Conservation (phyloP, 148 eudicot species). For the Rhododendron kiyosumense region DNA sequence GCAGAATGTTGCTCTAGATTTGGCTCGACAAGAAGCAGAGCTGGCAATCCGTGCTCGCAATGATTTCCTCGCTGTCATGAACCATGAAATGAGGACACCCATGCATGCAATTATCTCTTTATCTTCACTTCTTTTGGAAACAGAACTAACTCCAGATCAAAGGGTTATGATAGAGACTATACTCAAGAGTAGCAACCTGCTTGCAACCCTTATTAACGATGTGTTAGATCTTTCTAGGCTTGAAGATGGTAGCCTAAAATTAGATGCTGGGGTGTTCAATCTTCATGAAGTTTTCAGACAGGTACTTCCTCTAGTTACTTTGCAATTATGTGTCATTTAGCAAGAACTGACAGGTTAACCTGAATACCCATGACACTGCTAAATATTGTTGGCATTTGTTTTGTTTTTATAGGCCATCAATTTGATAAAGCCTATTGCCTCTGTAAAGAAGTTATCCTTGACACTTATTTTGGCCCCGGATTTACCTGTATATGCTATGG, state of each 20-base stretch:
- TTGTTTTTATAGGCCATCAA: slow-evolving; percentile 41
- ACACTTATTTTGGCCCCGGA: slow-evolving; percentile 59
- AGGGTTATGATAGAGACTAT: slow-evolving; percentile 73
- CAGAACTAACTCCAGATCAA: slow-evolving; percentile 77
- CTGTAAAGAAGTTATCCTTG: slow-evolving; percentile 69
- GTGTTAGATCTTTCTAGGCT: slow-evolving; percentile 86
- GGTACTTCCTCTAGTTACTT: slow-evolving; percentile 27
- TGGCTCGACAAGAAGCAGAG: slow-evolving; percentile 74
- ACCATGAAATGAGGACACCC: slow-evolving; percentile 91
- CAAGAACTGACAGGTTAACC: not conserved
- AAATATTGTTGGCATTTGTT: not conserved
- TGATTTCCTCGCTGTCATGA: slow-evolving; percentile 86
- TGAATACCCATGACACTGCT: not conserved
- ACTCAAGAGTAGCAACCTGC: slow-evolving; percentile 66
- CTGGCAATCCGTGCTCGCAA: slow-evolving; percentile 78
- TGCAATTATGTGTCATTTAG: not conserved
- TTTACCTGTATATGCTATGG: slow-evolving; percentile 61
- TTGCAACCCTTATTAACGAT: slow-evolving; percentile 75
- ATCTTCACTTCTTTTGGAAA: slow-evolving; percentile 71
- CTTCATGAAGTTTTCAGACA: slow-evolving; percentile 64
- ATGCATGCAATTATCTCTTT: slow-evolving; percentile 84
- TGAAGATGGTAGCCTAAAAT: slow-evolving; percentile 78
- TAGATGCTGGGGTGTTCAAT: slow-evolving; percentile 47
- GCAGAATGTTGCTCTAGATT: slow-evolving; percentile 72
- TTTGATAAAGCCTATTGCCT: slow-evolving; percentile 76